These are phyloP conservation scores for Parafenestella ontariensis DNA, from an alignment of 2,329 filamentous ascomycete genomes.

Conservation along the genomic window DNA sequence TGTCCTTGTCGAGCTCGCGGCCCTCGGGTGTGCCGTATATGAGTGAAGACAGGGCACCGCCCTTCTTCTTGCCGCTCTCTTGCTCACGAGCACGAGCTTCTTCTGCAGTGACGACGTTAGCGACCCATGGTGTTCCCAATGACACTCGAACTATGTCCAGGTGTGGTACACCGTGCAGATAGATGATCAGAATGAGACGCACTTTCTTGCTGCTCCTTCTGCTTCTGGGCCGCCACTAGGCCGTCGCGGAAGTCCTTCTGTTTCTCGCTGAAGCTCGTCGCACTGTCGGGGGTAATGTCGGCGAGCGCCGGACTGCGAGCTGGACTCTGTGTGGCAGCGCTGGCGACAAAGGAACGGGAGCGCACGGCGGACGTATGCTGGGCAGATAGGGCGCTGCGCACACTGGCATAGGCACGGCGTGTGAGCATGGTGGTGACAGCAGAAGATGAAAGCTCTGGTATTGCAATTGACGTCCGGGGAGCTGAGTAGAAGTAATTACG, in stretches of 20 bases:
- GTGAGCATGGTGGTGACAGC: slow-evolving; percentile 37
- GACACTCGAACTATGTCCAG: slow-evolving; percentile 25
- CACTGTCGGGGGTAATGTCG: slow-evolving; percentile 78
- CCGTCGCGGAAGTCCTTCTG: slow-evolving; percentile 88
- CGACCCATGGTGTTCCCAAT: slow-evolving; percentile 62
- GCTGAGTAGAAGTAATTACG: not conserved
- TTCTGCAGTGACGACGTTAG: slow-evolving; percentile 55
- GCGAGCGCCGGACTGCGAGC: slow-evolving; percentile 72
- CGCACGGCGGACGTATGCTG: slow-evolving; percentile 17
- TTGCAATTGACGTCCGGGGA: slow-evolving; percentile 1
- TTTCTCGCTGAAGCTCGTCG: slow-evolving; percentile 78
- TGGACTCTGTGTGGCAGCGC: slow-evolving; percentile 32
- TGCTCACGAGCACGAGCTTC: slow-evolving; percentile 67
- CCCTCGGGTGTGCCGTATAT: slow-evolving; percentile 98
- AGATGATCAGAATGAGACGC: slow-evolving; percentile 57
- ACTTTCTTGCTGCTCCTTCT: slow-evolving; percentile 85
- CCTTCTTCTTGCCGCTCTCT: slow-evolving; percentile 66
- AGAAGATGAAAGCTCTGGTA: not conserved
- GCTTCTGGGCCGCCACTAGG: slow-evolving; percentile 76
- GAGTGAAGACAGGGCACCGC: slow-evolving; percentile 78
- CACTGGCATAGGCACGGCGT: slow-evolving; percentile 37
- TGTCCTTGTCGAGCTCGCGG: slow-evolving; percentile 90
- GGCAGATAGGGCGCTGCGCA: slow-evolving; percentile 30
- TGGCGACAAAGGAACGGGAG: slow-evolving; percentile 39
- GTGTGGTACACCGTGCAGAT: slow-evolving; percentile 51